phyloP scores from a whole-genome alignment of 1,139 yeast genomes.

The Debaryomyces subglobosus region DNA sequence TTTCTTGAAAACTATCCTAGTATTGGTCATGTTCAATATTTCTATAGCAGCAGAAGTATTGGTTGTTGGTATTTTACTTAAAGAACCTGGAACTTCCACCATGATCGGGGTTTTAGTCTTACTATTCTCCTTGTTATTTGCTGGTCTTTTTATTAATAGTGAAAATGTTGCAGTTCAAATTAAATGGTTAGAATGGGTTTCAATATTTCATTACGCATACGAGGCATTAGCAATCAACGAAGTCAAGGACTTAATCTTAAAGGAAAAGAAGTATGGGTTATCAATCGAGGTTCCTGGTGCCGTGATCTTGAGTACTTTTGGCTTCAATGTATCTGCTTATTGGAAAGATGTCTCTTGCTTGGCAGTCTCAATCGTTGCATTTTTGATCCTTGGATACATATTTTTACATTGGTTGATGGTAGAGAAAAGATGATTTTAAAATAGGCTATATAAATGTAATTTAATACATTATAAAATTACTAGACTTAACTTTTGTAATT shows the following conservation, averaged over 20 bases:
- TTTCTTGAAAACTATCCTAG: constrained; percentile 69
- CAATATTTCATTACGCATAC: constrained; percentile 93
- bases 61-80: constrained; percentile 80
- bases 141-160: constrained; percentile 88
- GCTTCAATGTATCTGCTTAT: constrained; percentile 81
- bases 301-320: constrained; percentile 91
- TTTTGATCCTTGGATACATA: constrained; percentile 69
- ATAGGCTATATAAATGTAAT: not conserved
- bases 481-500: not conserved
- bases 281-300: constrained; percentile 99
- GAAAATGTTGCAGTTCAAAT: constrained; percentile 72
- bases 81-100: constrained; percentile 93
- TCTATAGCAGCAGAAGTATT: constrained; percentile 85
- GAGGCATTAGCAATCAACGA: constrained; percentile 92
- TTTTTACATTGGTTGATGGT: constrained; percentile 73
- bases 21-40: constrained; percentile 79
- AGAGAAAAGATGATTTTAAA: constrained; percentile 62
- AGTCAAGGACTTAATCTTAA: constrained; percentile 82
- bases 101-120: constrained; percentile 83
- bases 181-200: constrained; percentile 79
- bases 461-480: not conserved
- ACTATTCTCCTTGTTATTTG: constrained; percentile 83
- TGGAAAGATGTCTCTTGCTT: constrained; percentile 64
- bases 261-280: constrained; percentile 88
- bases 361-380: constrained; percentile 50